A percentile compares a stretch with the other conserved stretches of the same genome.
phyloP scores from a whole-genome alignment of 306 rosid genomes.

The Begonia peltatifolia region DNA sequence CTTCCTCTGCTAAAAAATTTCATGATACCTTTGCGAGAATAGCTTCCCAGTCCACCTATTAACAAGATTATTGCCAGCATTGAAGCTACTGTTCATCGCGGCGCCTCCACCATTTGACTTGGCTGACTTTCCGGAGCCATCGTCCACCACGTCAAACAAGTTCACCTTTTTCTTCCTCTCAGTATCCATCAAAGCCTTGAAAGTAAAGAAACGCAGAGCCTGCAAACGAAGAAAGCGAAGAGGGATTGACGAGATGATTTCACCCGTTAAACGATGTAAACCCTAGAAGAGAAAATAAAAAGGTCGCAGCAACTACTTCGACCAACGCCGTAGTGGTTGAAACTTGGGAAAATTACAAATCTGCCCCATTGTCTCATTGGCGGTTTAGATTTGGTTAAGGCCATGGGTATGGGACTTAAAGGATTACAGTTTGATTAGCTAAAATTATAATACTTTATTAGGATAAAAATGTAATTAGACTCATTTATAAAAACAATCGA shows the following conservation, averaged over 20 bases:
- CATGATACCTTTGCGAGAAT: constrained; percentile 62
- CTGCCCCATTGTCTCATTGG: too few relatives aligned
- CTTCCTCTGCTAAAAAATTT: constrained; percentile 73
- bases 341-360: too few relatives aligned
- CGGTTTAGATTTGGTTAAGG: too few relatives aligned
- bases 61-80: constrained; percentile 26
- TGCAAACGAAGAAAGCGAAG: not conserved
- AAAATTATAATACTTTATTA: too few relatives aligned
- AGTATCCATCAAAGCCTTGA: constrained; percentile 56
- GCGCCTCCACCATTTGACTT: constrained; percentile 38
- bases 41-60: constrained; percentile 67
- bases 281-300: not conserved
- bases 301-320: too few relatives aligned
- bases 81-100: constrained; percentile 11
- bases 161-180: constrained; percentile 88
- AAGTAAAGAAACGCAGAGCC: not conserved
- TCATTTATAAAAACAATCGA: too few relatives aligned
- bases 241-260: not conserved
- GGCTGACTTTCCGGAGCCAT: constrained; percentile 26
- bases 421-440: too few relatives aligned
- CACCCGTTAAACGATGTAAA: not conserved
- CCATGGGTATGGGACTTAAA: too few relatives aligned
- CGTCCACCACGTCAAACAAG: constrained; percentile 84
- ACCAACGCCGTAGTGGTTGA: too few relatives aligned
- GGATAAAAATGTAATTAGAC: too few relatives aligned